Base-by-base conservation (phyloP, 345 rosid species). In the Rhizophora mangle region DNA sequence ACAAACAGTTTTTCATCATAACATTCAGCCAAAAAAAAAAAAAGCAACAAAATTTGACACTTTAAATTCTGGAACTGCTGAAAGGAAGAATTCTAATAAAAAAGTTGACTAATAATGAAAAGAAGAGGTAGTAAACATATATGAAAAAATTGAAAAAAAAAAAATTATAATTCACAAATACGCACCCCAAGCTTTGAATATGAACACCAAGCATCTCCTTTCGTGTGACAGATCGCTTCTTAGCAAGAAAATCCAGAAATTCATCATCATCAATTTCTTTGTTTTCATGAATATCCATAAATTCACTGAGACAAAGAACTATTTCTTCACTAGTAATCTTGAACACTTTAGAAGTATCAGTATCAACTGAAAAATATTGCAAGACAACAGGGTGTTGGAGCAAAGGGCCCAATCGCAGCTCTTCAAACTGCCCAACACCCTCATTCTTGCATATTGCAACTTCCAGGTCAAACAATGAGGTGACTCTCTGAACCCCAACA, bases 131-230 rank as follows among this genome's bases (percentile, higher is more conserved):
- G 21, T 4, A 13, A 65, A 65, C 36, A 31, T 16, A 59, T n/a
- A 52, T 49, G 36, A 27, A 43, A 10, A 39, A 39, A 36, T 36
- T 1, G 37, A 47, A 19, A 54, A 68, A 55, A 47, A 30, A 55
- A 68, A 56, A 36, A 22, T 10, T n/a, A 56, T 27, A 58, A 68
- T 59, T 18, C 15, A 59, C 16, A 37, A 63, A 72, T 70, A 81
- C 91, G 39, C 79, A 91, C 97, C 93, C 84, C 80, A 91, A 81
- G 87, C 76, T 81, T 58, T 82, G 91, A 78, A 94, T 81, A 63
- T 89, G 93, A 55, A 89, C 82, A 57, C 95, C 97, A 73, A 94
- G 97, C 79, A 72, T 80, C 73, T 86, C 96, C 77, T 77, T 83
- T 74, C 82, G 80, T 8, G 43, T 43, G 53, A 83, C 84, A 43